Base-by-base conservation (phyloP, 148 eudicot species). In the Rhododendron henanense region DNA sequence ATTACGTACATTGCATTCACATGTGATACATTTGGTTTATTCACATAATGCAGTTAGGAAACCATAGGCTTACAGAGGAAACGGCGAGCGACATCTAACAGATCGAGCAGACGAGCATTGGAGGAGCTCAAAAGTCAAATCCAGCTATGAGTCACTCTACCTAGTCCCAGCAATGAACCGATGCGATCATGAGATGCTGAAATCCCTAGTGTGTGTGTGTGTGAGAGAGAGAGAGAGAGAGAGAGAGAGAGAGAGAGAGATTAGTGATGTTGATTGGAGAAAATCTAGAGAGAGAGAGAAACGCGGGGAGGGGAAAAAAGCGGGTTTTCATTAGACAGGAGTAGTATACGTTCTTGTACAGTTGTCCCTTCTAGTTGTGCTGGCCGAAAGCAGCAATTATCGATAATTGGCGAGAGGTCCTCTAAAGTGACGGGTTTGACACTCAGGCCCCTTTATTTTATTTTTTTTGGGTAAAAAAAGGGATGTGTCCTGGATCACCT, bases 71-170 rank as follows among this genome's bases (percentile, higher is more conserved):
- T 89, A 92, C 94, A 81, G 81, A 21, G 82, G 6, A 31, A 14
- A 50, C n/a, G 9, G 76, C 19, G 78, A 69, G 61, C 13, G 61
- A 69, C 78, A 83, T 69, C 79, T 47, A 73, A 44, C 15, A 87
- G 94, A 92, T 89, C 90, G 90, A 92, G 87, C 80, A n/a, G 33
- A 28, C 69, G 51, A 82, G 85, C 87, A 87, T 86, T 77, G 83
- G 50, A 35, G 31, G 73, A 83, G 79, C 44, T 57, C 45, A 61
- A 85, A 82, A 74, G 67, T 13, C 80, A 55, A 84, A 73, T 61
- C 8, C 79, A 45, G 87, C 84, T 25, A 44, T 63, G 48, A 47
- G 50, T 47, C 41, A 69, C 18, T 41, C 18, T 41, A 5, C n/a
- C 44, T 39, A 10, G 21, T 81, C 80, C n/a, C 13, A 33, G 84